Percentiles rank a stretch among this genome's conserved stretches.
phyloP scores from a whole-genome alignment of 768 basidiomycete species.

The Cystofilobasidium capitatum region DNA sequence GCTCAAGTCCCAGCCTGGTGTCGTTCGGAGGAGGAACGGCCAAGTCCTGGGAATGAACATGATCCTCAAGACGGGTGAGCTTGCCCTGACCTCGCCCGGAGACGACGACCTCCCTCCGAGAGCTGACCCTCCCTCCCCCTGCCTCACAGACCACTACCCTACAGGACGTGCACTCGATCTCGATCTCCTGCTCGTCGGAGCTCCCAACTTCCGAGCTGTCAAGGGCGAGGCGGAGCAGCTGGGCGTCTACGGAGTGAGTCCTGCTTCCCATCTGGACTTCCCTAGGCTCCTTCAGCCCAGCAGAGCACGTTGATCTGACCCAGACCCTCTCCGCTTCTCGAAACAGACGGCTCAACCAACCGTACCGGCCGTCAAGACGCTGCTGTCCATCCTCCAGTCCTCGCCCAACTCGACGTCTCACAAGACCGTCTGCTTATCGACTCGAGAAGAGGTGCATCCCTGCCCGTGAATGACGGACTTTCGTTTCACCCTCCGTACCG shows the following conservation, averaged over 20 bases:
- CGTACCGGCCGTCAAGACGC: conserved; percentile 77
- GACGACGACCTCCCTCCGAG: conserved; percentile 58
- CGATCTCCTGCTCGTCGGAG: conserved; percentile 83
- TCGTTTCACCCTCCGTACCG: background rate
- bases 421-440: conserved; percentile 74
- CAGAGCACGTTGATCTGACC: background rate
- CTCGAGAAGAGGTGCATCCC: conserved; percentile 73
- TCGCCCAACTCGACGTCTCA: conserved; percentile 28
- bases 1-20: conserved; percentile 12
- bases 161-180: conserved; percentile 47
- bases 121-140: conserved; percentile 6
- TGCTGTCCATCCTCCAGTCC: conserved; percentile 62
- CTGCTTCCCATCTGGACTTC: background rate
- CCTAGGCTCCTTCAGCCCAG: background rate
- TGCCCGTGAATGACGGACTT: conserved; percentile 33
- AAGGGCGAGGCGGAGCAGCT: conserved; percentile 48
- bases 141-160: conserved; percentile 35
- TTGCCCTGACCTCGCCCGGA: background rate
- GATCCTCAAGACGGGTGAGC: conserved; percentile 84
- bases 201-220: conserved; percentile 82
- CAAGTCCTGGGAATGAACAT: conserved; percentile 44
- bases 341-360: conserved; percentile 70
- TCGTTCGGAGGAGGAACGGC: conserved; percentile 23
- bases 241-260: conserved; percentile 71
- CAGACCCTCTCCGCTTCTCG: background rate